These are phyloP conservation scores for Cerioporus squamosus DNA, from an alignment of 1,284 basidiomycete species.

Conservation along the genomic window DNA sequence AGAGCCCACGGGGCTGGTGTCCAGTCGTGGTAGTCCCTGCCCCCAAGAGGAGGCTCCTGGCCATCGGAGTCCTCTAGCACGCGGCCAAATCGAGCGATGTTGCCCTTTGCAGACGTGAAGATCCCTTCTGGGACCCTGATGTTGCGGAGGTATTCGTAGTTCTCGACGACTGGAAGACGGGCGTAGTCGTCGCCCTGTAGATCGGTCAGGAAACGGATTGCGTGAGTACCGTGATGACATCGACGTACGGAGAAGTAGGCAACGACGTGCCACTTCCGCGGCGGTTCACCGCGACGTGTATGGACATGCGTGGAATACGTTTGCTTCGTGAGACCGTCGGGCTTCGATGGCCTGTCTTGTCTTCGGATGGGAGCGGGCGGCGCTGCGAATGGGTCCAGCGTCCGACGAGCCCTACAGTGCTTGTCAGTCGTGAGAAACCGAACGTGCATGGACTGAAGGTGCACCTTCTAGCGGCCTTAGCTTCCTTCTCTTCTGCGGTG, in stretches of 20 bases:
- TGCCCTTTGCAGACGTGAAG: slow-evolving; percentile 67
- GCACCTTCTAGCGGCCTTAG: slow-evolving; percentile 73
- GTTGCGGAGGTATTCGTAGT: slow-evolving; percentile 68
- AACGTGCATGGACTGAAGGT: slow-evolving; percentile 17
- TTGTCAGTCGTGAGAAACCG: slow-evolving; percentile 18
- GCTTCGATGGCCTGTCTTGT: slow-evolving; percentile 74
- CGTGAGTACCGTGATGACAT: slow-evolving; percentile 5
- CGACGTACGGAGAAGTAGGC: slow-evolving; percentile 73
- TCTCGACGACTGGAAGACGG: slow-evolving; percentile 67
- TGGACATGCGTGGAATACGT: slow-evolving; percentile 78
- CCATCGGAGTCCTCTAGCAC: slow-evolving; percentile 35
- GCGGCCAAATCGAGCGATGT: slow-evolving; percentile 47
- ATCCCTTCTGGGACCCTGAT: slow-evolving; percentile 66
- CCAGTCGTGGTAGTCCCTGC: slow-evolving; percentile 32
- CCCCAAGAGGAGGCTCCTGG: slow-evolving; percentile 25
- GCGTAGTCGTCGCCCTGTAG: slow-evolving; percentile 67
- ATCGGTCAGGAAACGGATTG: slow-evolving; percentile 7
- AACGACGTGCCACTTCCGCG: slow-evolving; percentile 78
- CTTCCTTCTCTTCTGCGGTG: slow-evolving; percentile 73
- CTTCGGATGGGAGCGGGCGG: slow-evolving; percentile 62
- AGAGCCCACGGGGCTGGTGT: slow-evolving; percentile 33
- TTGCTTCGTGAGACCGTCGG: slow-evolving; percentile 77
- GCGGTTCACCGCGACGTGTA: slow-evolving; percentile 55
- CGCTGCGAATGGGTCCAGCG: slow-evolving; percentile 60
- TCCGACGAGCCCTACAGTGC: slow-evolving; percentile 56